phyloP scores from a whole-genome alignment of 805 yeast species.

The Saccharomycopsis fibuligera region DNA sequence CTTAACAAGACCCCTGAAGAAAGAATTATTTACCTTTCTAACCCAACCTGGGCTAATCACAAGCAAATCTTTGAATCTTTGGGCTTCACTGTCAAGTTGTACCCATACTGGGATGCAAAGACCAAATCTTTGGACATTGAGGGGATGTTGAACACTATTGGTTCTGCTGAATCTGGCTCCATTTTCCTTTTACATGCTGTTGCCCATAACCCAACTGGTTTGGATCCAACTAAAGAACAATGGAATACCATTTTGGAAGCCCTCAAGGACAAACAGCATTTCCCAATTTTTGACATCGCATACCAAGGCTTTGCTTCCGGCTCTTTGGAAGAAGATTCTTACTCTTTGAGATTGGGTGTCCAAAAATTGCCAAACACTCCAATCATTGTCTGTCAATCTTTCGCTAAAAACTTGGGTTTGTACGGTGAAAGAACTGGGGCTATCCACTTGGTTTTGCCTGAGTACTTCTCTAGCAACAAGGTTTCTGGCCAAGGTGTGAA shows the following conservation, averaged over 20 bases:
- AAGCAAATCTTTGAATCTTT: slow-evolving; percentile 67
- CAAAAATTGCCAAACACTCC: slow-evolving; percentile 29
- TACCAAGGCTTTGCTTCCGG: slow-evolving; percentile 96
- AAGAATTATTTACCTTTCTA: slow-evolving; percentile 57
- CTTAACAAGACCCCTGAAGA: slow-evolving; percentile 21
- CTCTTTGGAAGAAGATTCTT: slow-evolving; percentile 65
- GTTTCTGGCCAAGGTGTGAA: neutral
- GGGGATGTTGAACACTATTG: slow-evolving; percentile 59
- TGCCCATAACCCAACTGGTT: slow-evolving; percentile 96
- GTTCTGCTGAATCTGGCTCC: slow-evolving; percentile 37
- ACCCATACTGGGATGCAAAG: slow-evolving; percentile 81
- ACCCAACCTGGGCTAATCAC: slow-evolving; percentile 99
- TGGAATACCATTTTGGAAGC: slow-evolving; percentile 73
- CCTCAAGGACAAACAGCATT: slow-evolving; percentile 48
- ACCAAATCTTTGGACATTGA: slow-evolving; percentile 66
- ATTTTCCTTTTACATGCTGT: slow-evolving; percentile 75
- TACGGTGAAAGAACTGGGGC: slow-evolving; percentile 96
- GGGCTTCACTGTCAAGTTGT: slow-evolving; percentile 60
- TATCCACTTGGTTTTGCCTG: slow-evolving; percentile 21
- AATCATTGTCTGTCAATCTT: slow-evolving; percentile 68
- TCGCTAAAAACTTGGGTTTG: slow-evolving; percentile 91
- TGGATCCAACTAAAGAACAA: slow-evolving; percentile 77
- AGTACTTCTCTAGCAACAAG: neutral
- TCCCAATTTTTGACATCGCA: slow-evolving; percentile 88
- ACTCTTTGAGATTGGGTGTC: slow-evolving; percentile 41